Base-by-base conservation (phyloP, 345 rosid species). In the Isatis tinctoria region DNA sequence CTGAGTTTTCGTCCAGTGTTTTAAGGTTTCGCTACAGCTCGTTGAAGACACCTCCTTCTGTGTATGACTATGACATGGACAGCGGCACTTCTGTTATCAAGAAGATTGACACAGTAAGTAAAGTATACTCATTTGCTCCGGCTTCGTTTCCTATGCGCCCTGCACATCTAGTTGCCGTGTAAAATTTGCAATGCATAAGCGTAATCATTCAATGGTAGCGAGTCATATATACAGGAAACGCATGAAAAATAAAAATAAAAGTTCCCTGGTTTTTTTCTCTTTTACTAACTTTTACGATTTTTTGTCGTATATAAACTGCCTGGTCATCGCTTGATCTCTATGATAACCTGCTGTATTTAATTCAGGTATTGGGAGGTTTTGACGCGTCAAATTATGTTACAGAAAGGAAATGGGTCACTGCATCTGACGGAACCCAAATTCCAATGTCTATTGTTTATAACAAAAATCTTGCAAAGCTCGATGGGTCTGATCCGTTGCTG, bases 311-410 rank as follows among this genome's bases (percentile, higher is more conserved):
- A 68, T 26, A 24, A 39, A 14, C 8, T 70, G 28, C 27, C 73
- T 72, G 62, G 57, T 47, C 20, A 26, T 36, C 24, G 22, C 26
- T 49, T 65, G 36, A 45, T 72, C 24, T 48, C n/a, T 32, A 10
- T 70, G 41, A 41, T 33, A 37, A 44, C 10, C 30, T 53, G 51
- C 18, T 72, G 35, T 73, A 18, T 39, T 33, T 40, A 61, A 13
- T 67, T 58, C 85, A 93, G 98, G 88, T 93, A 30, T 79, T 93
- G 81, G 98, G 98, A 81, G 95, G 87, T 60, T 93, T 93, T 76
- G 90, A 93, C 83, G 64, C 92, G 54, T 89, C 91, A 30, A 86
- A 88, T 60, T 93, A 93, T 78, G 70, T 85, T 56, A 89, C 90
- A 17, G 90, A 91, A 79, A 89, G 97, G 62, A 86, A 94, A 83